Base-by-base conservation (phyloP, 192 early-diverging fungal genomes). In the Backusella australiensis region DNA sequence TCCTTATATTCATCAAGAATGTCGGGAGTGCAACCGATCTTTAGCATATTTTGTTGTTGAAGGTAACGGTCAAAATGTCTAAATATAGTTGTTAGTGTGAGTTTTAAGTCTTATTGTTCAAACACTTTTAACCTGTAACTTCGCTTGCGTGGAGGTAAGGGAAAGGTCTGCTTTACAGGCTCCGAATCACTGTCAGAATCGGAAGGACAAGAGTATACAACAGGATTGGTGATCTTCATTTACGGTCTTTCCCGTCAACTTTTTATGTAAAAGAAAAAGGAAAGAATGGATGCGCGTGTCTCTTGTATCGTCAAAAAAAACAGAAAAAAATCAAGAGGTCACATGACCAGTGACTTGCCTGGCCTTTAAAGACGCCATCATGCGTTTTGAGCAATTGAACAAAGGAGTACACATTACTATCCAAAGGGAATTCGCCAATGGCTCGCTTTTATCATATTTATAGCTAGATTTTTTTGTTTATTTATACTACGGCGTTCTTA, bases 161-260 rank as follows among this genome's bases (percentile, higher is more conserved):
- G 69, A 49, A 23, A 67, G 9, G 2, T 42, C 23, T n/a, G 17
- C 17, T 49, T 19, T 19, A 49, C 19, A 49, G 19, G 4, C n/a
- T 68, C 74, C 0, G 23, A 11, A 34, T 75, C 74, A 11, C 65
- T 67, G 0, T 52, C 74, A 12, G 74, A 75, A 46, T 75, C 74
- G 8, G 65, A 67, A 32, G 70, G 70, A 32, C 42, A 21, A 7
- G 41, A 7, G 46, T 71, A 71, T 17, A 49, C 17, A 8, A 46
- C 42, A 42, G 70, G 44, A 46, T 71, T 71, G n/a, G 68, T 69
- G 36, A 69, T 69, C n/a, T 38, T 36, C 7, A 69, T n/a, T n/a
- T 17, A 19, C 11, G 11, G 9, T 9, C 6, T 19, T 35, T 53
- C 49, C 19, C 5, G 7, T 21, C 4, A 19, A n/a, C 46, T 52